A percentile compares a stretch with the other conserved stretches of the same genome.
Conservation (phyloP, 257 asterid species). For the Avicennia marina region DNA sequence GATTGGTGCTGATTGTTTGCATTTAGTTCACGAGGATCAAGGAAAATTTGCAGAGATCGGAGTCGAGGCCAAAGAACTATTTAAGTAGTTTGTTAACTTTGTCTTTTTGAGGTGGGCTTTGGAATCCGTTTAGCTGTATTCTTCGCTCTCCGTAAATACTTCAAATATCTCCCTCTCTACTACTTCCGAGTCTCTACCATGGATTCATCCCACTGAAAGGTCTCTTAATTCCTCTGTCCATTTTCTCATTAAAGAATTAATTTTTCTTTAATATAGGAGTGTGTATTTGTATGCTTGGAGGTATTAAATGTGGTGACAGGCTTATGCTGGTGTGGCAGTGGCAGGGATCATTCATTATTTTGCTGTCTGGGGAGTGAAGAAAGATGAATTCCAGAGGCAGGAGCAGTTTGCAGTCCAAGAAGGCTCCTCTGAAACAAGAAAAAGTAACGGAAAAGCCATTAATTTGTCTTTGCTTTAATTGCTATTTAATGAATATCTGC, state of each 20-base stretch:
- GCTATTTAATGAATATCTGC: not conserved
- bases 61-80: conserved; percentile 14
- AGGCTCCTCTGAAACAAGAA: conserved; percentile 35
- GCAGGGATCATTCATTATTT: conserved; percentile 34
- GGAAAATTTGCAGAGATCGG: conserved; percentile 26
- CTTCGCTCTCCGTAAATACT: not conserved
- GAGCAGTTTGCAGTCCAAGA: conserved; percentile 55
- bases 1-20: not conserved
- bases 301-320: conserved; percentile 13
- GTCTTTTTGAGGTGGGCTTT: conserved; percentile 22
- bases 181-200: conserved; percentile 5
- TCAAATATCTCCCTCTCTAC: conserved; percentile 4
- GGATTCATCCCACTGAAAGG: conserved; percentile 40
- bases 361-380: conserved; percentile 26
- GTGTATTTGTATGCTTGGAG: not conserved
- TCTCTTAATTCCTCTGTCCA: not conserved
- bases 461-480: not conserved
- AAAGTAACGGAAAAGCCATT: conserved; percentile 31
- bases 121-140: conserved; percentile 14
- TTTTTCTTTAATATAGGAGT: too few species aligned
- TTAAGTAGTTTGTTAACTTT: conserved; percentile 18
- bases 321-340: conserved; percentile 26
- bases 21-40: conserved; percentile 38
- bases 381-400: conserved; percentile 56
- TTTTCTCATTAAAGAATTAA: not conserved